These are phyloP conservation scores for Raddia guianensis DNA, from an alignment of 176 grass and related monocot species.

Conservation along the genomic window DNA sequence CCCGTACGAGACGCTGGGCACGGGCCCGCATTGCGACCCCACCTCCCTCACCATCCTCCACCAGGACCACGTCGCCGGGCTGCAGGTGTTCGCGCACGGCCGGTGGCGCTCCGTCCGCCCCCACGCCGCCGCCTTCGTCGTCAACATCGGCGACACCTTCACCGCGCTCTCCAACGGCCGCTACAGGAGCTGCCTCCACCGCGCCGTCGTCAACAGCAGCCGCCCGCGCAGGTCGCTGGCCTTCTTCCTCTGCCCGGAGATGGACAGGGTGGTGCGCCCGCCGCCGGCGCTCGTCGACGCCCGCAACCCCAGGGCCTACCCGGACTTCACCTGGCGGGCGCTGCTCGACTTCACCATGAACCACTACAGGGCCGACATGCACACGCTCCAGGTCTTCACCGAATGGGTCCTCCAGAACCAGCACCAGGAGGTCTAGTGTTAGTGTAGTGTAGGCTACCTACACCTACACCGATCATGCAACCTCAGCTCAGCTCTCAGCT, in stretches of 20 bases:
- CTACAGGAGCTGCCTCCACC: conserved; percentile 85
- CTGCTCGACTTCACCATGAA: conserved; percentile 92
- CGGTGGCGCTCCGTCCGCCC: conserved; percentile 59
- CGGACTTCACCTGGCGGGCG: conserved; percentile 91
- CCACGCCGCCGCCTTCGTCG: conserved; percentile 55
- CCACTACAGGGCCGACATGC: conserved; percentile 88
- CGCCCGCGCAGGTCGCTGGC: conserved; percentile 65
- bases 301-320: conserved; percentile 60
- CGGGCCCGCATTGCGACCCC: conserved; percentile 87
- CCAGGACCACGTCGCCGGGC: conserved; percentile 84
- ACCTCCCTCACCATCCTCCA: conserved; percentile 94
- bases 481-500: not conserved
- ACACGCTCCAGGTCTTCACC: conserved; percentile 79
- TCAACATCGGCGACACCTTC: conserved; percentile 97
- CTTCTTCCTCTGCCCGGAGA: conserved; percentile 87
- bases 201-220: conserved; percentile 78
- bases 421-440: too few relatives aligned
- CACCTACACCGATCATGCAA: not conserved
- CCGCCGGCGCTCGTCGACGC: conserved; percentile 54
- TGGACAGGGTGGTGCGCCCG: conserved; percentile 73
- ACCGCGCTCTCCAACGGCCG: conserved; percentile 91
- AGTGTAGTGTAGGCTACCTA: not conserved
- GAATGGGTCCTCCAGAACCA: conserved; percentile 50
- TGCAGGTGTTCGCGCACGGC: conserved; percentile 68
- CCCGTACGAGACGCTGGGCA: conserved; percentile 71